These are phyloP conservation scores for Bacidia gigantensis DNA, from an alignment of 495 filamentous ascomycete species.

Conservation along the genomic window DNA sequence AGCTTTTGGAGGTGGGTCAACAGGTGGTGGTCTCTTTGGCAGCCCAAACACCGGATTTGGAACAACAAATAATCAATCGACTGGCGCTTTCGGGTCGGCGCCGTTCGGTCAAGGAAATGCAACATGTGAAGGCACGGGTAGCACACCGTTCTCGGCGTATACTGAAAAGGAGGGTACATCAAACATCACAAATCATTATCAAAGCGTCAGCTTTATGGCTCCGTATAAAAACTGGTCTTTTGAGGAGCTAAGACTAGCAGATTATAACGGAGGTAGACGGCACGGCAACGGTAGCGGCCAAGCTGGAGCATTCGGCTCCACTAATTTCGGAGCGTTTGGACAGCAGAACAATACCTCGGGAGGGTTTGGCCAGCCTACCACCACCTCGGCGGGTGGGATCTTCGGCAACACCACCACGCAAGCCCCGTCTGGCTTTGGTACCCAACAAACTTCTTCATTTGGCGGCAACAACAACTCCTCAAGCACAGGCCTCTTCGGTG, in stretches of 20 bases:
- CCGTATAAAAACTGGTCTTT: conserved; percentile 79
- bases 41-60: conserved; percentile 27
- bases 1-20: conserved; percentile 32
- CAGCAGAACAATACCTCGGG: conserved; percentile 14
- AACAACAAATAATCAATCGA: conserved; percentile 23
- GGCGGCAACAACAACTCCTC: conserved; percentile 33
- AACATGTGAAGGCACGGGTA: conserved; percentile 53
- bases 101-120: conserved; percentile 32
- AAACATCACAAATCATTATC: conserved; percentile 57
- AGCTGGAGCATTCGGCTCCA: conserved; percentile 65
- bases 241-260: conserved; percentile 77
- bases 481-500: conserved; percentile 46
- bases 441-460: conserved; percentile 35
- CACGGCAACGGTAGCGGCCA: conserved; percentile 69
- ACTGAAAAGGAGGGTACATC: conserved; percentile 63
- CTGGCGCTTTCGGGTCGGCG: conserved; percentile 33
- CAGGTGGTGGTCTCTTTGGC: conserved; percentile 36
- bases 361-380: conserved; percentile 30
- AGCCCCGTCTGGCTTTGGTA: conserved; percentile 18
- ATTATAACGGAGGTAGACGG: conserved; percentile 77
- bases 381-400: conserved; percentile 29
- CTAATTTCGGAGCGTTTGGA: conserved; percentile 22
- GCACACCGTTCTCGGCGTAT: conserved; percentile 55
- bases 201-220: conserved; percentile 76
- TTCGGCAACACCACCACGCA: too few relatives aligned